A percentile compares a stretch with the other conserved stretches of the same genome.
These are phyloP conservation scores for Colletotrichum kahawae DNA, from an alignment of 2,329 filamentous ascomycete species.

Conservation along the genomic window DNA sequence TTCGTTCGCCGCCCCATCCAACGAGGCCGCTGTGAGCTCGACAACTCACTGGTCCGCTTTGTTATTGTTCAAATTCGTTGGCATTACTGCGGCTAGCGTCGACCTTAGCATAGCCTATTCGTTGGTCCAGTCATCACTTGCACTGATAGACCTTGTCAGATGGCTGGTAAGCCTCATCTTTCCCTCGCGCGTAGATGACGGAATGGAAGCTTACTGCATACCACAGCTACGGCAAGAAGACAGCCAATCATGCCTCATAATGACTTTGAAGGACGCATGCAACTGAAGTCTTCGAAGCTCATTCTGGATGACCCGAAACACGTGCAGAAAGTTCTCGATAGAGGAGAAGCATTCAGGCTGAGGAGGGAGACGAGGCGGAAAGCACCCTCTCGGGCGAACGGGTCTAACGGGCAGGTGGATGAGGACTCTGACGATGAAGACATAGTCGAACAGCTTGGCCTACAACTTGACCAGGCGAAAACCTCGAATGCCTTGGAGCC, in stretches of 20 bases:
- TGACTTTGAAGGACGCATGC: not conserved
- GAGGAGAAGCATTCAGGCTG: not conserved
- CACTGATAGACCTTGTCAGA: not conserved
- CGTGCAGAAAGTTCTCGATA: not conserved
- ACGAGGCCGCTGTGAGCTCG: not conserved
- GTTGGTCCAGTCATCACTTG: not conserved
- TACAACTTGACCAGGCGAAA: not conserved
- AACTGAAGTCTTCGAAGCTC: not conserved
- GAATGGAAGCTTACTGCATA: not conserved
- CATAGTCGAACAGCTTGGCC: not conserved
- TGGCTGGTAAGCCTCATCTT: not conserved
- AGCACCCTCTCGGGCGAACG: accelerated
- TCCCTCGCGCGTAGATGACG: not conserved
- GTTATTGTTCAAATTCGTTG: not conserved
- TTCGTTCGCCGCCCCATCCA: not conserved
- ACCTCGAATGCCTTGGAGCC: not conserved
- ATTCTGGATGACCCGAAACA: not conserved
- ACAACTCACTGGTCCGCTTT: not conserved
- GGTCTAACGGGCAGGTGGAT: not conserved
- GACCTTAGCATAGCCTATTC: not conserved
- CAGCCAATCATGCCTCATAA: not conserved
- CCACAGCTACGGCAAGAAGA: not conserved
- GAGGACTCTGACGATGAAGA: not conserved
- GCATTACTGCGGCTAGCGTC: not conserved
- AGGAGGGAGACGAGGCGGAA: not conserved